A percentile compares a stretch with the other conserved stretches of the same genome.
Conservation (phyloP, 2,329 filamentous ascomycete species). For the Neurospora sp. region DNA sequence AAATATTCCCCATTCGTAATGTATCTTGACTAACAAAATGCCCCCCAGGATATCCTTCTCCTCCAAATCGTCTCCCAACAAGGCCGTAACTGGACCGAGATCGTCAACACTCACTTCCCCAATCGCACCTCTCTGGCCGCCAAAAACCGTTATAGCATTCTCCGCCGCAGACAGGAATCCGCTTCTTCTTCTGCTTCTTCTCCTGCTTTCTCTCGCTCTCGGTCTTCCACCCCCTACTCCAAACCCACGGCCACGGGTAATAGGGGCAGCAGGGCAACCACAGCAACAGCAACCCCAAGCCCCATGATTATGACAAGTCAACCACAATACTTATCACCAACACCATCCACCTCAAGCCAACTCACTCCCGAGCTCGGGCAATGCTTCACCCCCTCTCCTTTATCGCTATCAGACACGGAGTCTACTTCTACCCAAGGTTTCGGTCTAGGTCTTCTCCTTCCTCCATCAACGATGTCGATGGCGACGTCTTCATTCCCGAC, state of each 20-base stretch:
- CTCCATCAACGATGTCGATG: background rate
- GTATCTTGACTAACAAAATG: background rate
- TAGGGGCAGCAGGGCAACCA: background rate
- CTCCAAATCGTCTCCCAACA: constrained; percentile 12
- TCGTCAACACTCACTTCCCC: constrained; percentile 16
- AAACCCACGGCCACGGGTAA: background rate
- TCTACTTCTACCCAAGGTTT: background rate
- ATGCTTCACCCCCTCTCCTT: background rate
- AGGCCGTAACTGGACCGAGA: constrained; percentile 19
- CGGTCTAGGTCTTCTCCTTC: background rate
- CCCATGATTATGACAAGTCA: background rate
- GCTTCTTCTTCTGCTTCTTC: background rate
- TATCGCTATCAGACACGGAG: background rate
- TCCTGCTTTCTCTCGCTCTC: background rate
- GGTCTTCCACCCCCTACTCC: background rate
- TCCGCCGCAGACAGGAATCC: constrained; percentile 11
- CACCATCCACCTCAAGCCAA: background rate
- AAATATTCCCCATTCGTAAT: background rate
- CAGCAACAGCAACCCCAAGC: background rate
- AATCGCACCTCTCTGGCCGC: constrained; percentile 18
- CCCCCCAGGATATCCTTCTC: constrained; percentile 13
- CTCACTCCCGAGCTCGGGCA: background rate
- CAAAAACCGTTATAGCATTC: constrained; percentile 18
- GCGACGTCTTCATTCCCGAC: background rate
- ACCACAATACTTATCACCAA: background rate